Base-by-base conservation (phyloP, 805 yeast species). In the Brettanomyces sp. region DNA sequence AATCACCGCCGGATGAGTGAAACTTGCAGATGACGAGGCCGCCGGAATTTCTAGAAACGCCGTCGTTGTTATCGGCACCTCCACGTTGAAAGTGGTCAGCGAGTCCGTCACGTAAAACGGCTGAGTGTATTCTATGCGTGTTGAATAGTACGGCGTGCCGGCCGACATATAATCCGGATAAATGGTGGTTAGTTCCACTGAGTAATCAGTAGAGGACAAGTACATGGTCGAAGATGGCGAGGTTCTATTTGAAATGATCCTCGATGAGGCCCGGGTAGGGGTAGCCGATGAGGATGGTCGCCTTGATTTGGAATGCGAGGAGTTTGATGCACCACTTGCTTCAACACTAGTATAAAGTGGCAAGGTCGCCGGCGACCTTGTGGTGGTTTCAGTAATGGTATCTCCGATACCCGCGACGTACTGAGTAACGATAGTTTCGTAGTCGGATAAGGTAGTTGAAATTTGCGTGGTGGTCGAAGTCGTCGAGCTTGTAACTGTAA, bases 41-140 rank as follows among this genome's bases (percentile, higher is more conserved):
- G 49, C 51, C 7, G 50, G 44, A 8, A 39, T 44, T 21, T 44
- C 44, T 35, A 51, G 36, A 5, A 55, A 52, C 3, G 51, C 47
- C 14, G 44, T 41, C 4, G 62, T 54, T 18, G 61, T 47, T 8
- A 56, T 42, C 14, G 51, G 42, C n/a, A 57, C 42, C 3, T 50
- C 43, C 1, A 66, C 56, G 12, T 52, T 57, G 36, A 59, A 49
- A 1, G 64, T 58, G 3, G 59, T 55, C 3, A 49, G n/a, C 5
- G 55, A 24, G 25, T 49, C 65, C 0, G 68, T 60, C 6, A 64
- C 55, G 23, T 61, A 52, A 44, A 55, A 59, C 8, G 51, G 49
- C 47, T 63, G 67, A 4, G 63, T 56, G 46, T 62, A 62, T 3
- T 52, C 49, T 23, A 51, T 46, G 4, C 55, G 47, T 4, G 59